phyloP scores from a whole-genome alignment of 169 alveolate genomes.

The Plasmodium coatneyi region DNA sequence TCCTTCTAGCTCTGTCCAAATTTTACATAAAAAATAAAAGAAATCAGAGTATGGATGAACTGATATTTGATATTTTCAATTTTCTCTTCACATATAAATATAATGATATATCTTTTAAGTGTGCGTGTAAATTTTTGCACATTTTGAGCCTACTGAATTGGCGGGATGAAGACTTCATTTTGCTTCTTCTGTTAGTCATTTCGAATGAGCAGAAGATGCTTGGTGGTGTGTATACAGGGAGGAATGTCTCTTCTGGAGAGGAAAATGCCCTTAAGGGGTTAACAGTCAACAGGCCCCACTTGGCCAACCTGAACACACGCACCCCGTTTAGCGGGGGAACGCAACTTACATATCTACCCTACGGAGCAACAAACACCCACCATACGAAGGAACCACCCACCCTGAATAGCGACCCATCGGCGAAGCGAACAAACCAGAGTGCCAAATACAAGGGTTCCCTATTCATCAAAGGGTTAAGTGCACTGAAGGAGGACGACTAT shows the following conservation, averaged over 20 bases:
- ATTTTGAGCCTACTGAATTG: constrained; percentile 41
- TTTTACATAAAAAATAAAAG: constrained; percentile 28
- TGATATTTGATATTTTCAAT: constrained; percentile 48
- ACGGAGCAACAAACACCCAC: background rate
- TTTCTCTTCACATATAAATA: constrained; percentile 45
- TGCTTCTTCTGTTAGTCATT: constrained; percentile 22
- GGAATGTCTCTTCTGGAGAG: background rate
- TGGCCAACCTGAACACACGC: background rate
- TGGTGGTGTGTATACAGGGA: background rate
- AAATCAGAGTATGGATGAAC: background rate
- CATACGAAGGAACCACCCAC: background rate
- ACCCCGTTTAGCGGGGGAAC: background rate
- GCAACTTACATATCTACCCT: background rate
- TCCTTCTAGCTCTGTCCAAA: constrained; percentile 48
- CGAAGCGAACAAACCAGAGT: background rate
- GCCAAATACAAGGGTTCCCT: background rate
- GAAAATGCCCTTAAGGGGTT: background rate
- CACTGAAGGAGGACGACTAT: constrained; percentile 38
- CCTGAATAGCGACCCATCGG: background rate
- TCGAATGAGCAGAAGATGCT: constrained; percentile 18
- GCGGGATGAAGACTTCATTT: constrained; percentile 37
- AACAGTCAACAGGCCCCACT: background rate
- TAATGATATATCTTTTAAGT: constrained; percentile 43
- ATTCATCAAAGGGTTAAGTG: constrained; percentile 37
- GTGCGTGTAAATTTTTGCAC: constrained; percentile 62